Evolutionary conservation across 768 basidiomycete genomes (phyloP).

Genomic region (Auriscalpium orientale): DNA sequence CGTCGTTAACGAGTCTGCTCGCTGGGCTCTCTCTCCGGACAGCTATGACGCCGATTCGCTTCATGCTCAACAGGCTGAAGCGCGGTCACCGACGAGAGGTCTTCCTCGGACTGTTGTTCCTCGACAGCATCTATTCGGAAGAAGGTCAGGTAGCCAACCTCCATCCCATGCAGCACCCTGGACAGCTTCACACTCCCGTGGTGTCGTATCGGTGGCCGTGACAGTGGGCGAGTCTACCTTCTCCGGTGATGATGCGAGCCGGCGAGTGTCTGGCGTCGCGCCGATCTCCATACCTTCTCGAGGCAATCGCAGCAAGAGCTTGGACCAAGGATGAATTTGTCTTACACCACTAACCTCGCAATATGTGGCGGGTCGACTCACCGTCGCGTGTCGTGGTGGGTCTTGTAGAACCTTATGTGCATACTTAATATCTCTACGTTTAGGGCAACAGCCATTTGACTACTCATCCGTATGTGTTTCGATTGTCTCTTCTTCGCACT

Average conservation of each 20-base stretch:
- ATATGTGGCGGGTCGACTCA: too few species aligned
- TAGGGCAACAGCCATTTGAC: too few species aligned
- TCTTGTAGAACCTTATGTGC: too few species aligned
- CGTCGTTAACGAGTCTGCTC: not conserved
- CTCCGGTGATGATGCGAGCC: conserved; percentile 5
- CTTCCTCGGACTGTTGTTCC: not conserved
- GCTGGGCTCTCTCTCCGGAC: not conserved
- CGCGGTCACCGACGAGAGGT: not conserved
- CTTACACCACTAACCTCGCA: too few species aligned
- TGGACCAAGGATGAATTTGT: not conserved
- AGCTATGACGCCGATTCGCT: not conserved
- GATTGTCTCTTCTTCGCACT: too few species aligned
- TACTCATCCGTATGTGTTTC: too few species aligned
- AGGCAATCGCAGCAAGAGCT: not conserved
- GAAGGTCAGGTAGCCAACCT: conserved; percentile 13
- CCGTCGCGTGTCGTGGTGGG: too few species aligned
- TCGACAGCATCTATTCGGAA: not conserved
- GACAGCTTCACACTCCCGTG: conserved; percentile 2
- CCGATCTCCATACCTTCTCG: not conserved
- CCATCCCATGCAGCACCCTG: conserved; percentile 8
- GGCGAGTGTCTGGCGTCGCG: not conserved
- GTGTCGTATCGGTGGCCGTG: conserved; percentile 10
- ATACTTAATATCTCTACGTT: too few species aligned
- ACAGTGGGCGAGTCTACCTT: conserved; percentile 3
- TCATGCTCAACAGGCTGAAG: not conserved